These are phyloP conservation scores for Monilinia laxa DNA, from an alignment of 2,329 filamentous ascomycete species.

Conservation along the genomic window DNA sequence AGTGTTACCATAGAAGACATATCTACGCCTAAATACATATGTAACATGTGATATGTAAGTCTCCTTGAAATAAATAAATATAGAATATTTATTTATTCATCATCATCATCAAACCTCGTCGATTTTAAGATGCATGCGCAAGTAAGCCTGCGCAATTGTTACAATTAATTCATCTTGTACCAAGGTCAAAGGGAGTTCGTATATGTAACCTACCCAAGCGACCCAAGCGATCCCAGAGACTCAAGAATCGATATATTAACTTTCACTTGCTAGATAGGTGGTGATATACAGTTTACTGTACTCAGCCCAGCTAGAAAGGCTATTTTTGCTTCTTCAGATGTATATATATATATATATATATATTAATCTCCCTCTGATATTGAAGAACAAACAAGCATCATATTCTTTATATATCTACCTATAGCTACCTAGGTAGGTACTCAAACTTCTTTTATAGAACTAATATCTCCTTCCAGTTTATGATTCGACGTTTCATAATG, in stretches of 20 bases:
- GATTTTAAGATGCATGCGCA: conserved; percentile 10
- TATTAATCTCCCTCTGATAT: no score
- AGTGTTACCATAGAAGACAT: no score
- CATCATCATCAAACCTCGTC: background rate
- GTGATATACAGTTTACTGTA: background rate
- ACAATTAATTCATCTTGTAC: background rate
- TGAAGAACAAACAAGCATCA: no score
- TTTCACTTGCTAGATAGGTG: no score
- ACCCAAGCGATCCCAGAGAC: background rate
- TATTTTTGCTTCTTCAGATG: background rate
- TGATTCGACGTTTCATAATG: background rate
- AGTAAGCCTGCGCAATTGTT: conserved; percentile 12
- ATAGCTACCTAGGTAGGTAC: no score
- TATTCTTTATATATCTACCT: no score
- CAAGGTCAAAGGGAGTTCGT: conserved; percentile 18
- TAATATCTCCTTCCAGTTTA: background rate
- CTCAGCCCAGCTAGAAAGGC: conserved; percentile 6
- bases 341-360: no score
- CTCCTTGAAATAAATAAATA: background rate
- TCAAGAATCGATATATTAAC: background rate
- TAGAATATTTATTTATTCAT: background rate
- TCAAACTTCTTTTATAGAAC: background rate
- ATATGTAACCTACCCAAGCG: conserved; percentile 6
- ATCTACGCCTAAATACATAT: no score
- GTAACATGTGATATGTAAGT: no score